Base-by-base conservation (phyloP, 2,329 filamentous ascomycete species). In the Fusarium aywerte region DNA sequence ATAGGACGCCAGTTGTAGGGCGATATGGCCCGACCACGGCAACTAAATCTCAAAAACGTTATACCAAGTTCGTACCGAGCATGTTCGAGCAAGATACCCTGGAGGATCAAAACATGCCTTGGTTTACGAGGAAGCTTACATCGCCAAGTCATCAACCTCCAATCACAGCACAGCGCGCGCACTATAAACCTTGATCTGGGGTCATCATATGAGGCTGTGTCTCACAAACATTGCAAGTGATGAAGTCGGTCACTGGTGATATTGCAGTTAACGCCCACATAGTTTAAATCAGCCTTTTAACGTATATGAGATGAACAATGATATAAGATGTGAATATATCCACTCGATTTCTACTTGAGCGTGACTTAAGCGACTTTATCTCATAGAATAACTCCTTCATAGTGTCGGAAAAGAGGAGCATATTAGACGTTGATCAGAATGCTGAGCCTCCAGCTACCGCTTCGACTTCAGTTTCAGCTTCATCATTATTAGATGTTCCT, bases 181-280 rank as follows among this genome's bases (percentile, higher is more conserved):
- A 36, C 27, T 32, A 47, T 29, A 7, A 6, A 35, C 29, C 59
- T 23, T 58, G 3, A 23, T 36, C 10, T 13, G 9, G 38, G 5
- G 18, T 40, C 4, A 33, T 63, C 44, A 63, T 58, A 16, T 51
- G 59, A 42, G n/a, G 16, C 38, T 63, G 32, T 39, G 58, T 43
- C 58, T 45, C 35, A 27, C 3, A 13, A 18, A 8, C 4, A 25
- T 5, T 13, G 15, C n/a, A 33, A 9, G 13, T 4, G 3, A 18
- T 52, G 21, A 20, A 6, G 31, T 38, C 27, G 7, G 36, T 39
- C 9, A 11, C 21, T 16, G 10, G 10, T 4, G 12, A 3, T 11
- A 6, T 25, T 10, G 25, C 25, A 7, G 13, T 16, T 4, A 2
- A 11, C 15, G 2, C 31, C 21, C 16, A 31, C 21, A 7, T n/a